phyloP scores from a whole-genome alignment of 2,329 filamentous ascomycete species.

The Pseudomassariella vexata region DNA sequence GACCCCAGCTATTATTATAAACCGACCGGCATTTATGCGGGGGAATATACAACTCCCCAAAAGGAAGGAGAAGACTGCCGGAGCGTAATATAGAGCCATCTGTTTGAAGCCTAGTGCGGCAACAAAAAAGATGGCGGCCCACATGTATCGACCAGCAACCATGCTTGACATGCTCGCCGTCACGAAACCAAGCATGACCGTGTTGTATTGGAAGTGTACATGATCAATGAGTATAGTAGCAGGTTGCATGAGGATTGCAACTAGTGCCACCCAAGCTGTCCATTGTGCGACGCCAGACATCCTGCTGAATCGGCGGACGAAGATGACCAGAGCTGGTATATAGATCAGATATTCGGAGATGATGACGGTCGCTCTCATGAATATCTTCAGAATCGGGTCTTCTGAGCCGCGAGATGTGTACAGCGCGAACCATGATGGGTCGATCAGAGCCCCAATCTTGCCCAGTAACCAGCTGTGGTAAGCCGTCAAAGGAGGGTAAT shows the following conservation, averaged over 20 bases:
- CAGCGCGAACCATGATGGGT: conserved; percentile 83
- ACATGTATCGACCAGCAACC: conserved; percentile 75
- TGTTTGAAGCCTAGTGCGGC: conserved; percentile 95
- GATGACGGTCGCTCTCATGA: conserved; percentile 90
- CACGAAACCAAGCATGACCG: conserved; percentile 92
- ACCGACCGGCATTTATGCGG: conserved; percentile 57
- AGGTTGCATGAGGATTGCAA: conserved; percentile 89
- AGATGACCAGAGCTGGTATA: conserved; percentile 78
- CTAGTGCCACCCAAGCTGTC: conserved; percentile 78
- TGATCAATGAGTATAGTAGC: conserved; percentile 89
- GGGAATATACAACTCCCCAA: conserved; percentile 82
- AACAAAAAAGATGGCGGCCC: conserved; percentile 92
- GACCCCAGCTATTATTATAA: conserved; percentile 68
- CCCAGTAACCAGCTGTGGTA: conserved; percentile 98
- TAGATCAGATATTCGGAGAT: conserved; percentile 88
- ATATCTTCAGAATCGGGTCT: conserved; percentile 77
- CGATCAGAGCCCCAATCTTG: conserved; percentile 72
- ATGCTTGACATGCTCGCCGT: conserved; percentile 85
- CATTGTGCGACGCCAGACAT: conserved; percentile 73
- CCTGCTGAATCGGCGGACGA: conserved; percentile 74
- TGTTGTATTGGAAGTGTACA: conserved; percentile 85
- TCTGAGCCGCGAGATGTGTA: conserved; percentile 77
- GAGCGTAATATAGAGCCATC: conserved; percentile 97
- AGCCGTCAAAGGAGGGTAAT: conserved; percentile 94
- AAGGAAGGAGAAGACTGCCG: conserved; percentile 86